Conservation (phyloP, 176 grass and related monocot species). For the Luzula sylvatica region DNA sequence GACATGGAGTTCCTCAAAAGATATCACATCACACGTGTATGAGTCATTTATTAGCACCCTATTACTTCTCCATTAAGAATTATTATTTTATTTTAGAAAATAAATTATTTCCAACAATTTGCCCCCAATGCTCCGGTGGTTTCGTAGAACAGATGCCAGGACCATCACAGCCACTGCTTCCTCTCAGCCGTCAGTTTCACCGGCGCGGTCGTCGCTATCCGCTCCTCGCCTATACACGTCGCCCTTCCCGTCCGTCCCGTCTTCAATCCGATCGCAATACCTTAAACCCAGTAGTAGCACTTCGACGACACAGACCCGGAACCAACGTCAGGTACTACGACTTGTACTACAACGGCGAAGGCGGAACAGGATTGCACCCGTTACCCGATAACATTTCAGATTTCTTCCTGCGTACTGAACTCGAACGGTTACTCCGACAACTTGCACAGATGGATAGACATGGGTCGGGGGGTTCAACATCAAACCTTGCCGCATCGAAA, state of each 20-base stretch:
- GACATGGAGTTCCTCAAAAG: too few species aligned
- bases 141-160: slow-evolving; percentile 50
- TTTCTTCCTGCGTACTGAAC: slow-evolving; percentile 46
- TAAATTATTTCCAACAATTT: too few species aligned
- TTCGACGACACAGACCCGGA: slow-evolving; percentile 29
- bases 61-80: too few species aligned
- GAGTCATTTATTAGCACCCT: too few species aligned
- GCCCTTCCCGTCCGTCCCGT: slow-evolving; percentile 16
- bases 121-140: slow-evolving; percentile 33
- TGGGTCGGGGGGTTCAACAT: slow-evolving; percentile 23
- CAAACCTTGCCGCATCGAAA: slow-evolving; percentile 53
- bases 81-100: too few species aligned
- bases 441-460: slow-evolving; percentile 47
- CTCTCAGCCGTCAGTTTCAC: slow-evolving; percentile 10
- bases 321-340: slow-evolving; percentile 30
- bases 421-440: slow-evolving; percentile 55
- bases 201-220: slow-evolving; percentile 26
- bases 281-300: too few species aligned
- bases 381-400: too few species aligned
- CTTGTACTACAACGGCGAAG: slow-evolving; percentile 49
- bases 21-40: too few species aligned
- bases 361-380: slow-evolving; percentile 41
- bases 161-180: slow-evolving; percentile 19
- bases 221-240: slow-evolving; percentile 5
- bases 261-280: slow-evolving; percentile 53